phyloP scores from a whole-genome alignment of 495 filamentous ascomycete species.

The Penicillium nucicola region DNA sequence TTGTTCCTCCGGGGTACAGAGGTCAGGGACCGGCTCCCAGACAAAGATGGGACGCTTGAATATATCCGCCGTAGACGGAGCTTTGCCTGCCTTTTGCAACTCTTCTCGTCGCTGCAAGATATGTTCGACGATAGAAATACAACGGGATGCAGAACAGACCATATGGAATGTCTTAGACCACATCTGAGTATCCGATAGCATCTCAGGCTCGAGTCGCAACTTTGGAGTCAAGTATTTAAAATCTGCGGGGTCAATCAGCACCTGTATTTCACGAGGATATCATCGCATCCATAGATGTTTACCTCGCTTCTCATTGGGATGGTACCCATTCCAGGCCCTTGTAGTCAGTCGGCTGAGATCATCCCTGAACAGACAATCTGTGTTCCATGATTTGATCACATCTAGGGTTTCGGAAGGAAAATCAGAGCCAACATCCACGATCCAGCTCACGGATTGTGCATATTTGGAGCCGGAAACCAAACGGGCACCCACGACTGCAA shows the following conservation, averaged over 20 bases:
- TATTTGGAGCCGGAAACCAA: slow-evolving; percentile 60
- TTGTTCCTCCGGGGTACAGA: slow-evolving; percentile 74
- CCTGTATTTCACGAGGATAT: slow-evolving; percentile 3
- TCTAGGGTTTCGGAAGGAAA: slow-evolving; percentile 66
- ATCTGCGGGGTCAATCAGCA: slow-evolving; percentile 47
- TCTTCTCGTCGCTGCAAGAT: slow-evolving; percentile 51
- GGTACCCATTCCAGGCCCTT: slow-evolving; percentile 88
- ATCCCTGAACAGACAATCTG: slow-evolving; percentile 63
- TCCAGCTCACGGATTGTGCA: slow-evolving; percentile 71
- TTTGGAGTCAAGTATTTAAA: slow-evolving; percentile 91
- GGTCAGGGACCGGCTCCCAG: slow-evolving; percentile 93
- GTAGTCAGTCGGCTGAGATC: slow-evolving; percentile 72
- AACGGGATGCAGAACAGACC: slow-evolving; percentile 78
- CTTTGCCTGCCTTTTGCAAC: slow-evolving; percentile 26
- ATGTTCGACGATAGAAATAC: slow-evolving; percentile 63
- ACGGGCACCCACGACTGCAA: slow-evolving; percentile 82
- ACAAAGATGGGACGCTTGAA: slow-evolving; percentile 65
- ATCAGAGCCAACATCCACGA: slow-evolving; percentile 85
- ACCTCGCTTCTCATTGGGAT: slow-evolving; percentile 55
- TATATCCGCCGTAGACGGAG: slow-evolving; percentile 19
- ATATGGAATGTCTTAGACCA: slow-evolving; percentile 78
- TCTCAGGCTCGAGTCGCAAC: slow-evolving; percentile 63
- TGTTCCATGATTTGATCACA: slow-evolving; percentile 68
- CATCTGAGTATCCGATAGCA: slow-evolving; percentile 57
- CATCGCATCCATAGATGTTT: slow-evolving; percentile 1